A percentile compares a stretch with the other conserved stretches of the same genome.
These are phyloP conservation scores for Kalmusia sp. DNA, from an alignment of 2,329 filamentous ascomycete species.

Conservation along the genomic window DNA sequence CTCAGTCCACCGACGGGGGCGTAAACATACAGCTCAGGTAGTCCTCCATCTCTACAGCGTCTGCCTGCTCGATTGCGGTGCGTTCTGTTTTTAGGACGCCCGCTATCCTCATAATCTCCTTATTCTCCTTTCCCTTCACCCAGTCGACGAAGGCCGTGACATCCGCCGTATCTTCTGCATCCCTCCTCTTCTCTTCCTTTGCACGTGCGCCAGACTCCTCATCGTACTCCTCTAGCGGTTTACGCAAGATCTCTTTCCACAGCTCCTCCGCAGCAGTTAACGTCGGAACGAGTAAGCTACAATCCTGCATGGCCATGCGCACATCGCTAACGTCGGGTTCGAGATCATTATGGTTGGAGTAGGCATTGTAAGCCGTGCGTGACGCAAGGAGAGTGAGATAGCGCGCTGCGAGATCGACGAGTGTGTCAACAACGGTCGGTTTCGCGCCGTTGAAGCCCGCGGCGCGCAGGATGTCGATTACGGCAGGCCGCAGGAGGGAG, in stretches of 20 bases:
- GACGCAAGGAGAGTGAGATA: constrained; percentile 80
- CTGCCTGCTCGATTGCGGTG: constrained; percentile 56
- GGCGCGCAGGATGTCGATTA: constrained; percentile 90
- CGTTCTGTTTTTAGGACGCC: constrained; percentile 61
- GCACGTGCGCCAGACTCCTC: constrained; percentile 47
- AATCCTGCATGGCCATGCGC: constrained; percentile 83
- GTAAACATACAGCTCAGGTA: constrained; percentile 52
- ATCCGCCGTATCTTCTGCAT: constrained; percentile 78
- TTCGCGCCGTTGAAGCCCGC: constrained; percentile 86
- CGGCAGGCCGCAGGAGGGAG: constrained; percentile 82
- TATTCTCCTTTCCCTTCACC: constrained; percentile 76
- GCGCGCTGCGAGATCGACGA: constrained; percentile 85
- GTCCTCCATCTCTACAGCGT: constrained; percentile 53
- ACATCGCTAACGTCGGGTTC: constrained; percentile 76
- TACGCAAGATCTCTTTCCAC: constrained; percentile 61
- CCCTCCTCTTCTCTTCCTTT: constrained; percentile 53
- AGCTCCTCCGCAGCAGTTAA: constrained; percentile 71
- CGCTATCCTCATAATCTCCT: constrained; percentile 82
- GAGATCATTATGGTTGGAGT: constrained; percentile 71
- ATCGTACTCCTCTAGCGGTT: constrained; percentile 52
- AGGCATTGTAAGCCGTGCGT: constrained; percentile 74
- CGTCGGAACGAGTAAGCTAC: constrained; percentile 75
- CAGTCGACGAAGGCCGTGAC: constrained; percentile 80
- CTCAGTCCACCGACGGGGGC: not conserved
- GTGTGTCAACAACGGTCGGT: constrained; percentile 81